Evolutionary conservation across 73 alveolate genomes (phyloP).

Genomic region (Breviolum minutum): DNA sequence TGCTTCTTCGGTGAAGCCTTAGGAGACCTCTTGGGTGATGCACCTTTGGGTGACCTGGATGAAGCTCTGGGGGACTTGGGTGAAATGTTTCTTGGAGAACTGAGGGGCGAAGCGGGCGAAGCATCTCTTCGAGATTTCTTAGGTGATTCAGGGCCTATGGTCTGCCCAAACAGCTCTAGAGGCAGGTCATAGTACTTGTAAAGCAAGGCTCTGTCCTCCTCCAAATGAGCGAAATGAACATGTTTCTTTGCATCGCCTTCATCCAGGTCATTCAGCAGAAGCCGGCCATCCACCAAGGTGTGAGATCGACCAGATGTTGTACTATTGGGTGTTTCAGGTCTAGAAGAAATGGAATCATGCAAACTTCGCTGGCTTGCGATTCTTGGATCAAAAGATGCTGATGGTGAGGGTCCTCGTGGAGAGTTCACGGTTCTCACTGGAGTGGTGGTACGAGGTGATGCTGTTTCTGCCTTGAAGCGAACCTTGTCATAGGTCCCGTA

Average conservation of each 20-base stretch:
- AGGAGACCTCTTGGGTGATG: slow-evolving; percentile 14
- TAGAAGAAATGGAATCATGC: not conserved
- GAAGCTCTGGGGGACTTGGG: not conserved
- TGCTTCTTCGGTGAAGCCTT: not conserved
- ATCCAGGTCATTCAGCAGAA: slow-evolving; percentile 9
- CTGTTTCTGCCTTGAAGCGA: not conserved
- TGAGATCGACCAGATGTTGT: slow-evolving; percentile 1
- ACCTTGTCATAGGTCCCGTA: not conserved
- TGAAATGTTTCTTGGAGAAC: not conserved
- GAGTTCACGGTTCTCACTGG: slow-evolving; percentile 21
- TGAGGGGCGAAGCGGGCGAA: not conserved
- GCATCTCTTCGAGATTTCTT: not conserved
- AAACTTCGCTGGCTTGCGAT: slow-evolving; percentile 9
- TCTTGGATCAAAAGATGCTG: not conserved
- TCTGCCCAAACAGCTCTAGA: slow-evolving; percentile 62
- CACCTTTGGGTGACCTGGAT: not conserved
- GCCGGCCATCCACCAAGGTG: slow-evolving; percentile 21
- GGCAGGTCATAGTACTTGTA: not conserved
- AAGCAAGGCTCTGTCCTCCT: slow-evolving; percentile 8
- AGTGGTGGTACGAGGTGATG: not conserved
- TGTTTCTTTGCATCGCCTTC: not conserved
- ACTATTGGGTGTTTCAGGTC: slow-evolving; percentile 45
- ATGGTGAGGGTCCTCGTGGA: slow-evolving; percentile 25
- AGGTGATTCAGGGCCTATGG: not conserved
- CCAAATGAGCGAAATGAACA: slow-evolving; percentile 76